These are phyloP conservation scores for Vachellia pachyceras DNA, from an alignment of 306 rosid species.

Conservation along the genomic window DNA sequence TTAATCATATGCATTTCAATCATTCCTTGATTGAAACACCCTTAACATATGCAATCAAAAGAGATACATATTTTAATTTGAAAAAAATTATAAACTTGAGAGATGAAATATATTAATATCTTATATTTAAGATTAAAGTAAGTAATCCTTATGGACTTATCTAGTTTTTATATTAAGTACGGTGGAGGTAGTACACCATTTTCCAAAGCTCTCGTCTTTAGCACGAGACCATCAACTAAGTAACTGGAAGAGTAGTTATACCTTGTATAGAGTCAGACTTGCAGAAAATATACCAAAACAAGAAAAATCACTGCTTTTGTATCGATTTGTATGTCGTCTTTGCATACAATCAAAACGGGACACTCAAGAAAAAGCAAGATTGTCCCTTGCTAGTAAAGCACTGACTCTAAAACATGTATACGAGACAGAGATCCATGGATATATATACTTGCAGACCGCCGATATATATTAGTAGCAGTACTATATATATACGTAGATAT, in stretches of 20 bases:
- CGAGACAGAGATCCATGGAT: constrained; percentile 34
- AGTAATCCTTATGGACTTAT: too few relatives aligned
- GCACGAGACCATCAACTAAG: not conserved
- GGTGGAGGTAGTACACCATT: not conserved
- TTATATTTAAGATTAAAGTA: too few relatives aligned
- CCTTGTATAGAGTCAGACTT: constrained; percentile 2
- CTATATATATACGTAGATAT: not conserved
- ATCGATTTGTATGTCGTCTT: constrained; percentile 15
- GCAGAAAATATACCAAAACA: constrained; percentile 1
- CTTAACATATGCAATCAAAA: too few relatives aligned
- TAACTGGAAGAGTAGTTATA: not conserved
- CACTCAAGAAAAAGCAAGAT: constrained; percentile 48
- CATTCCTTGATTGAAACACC: too few relatives aligned
- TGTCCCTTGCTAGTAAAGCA: constrained; percentile 32
- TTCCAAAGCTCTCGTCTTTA: not conserved
- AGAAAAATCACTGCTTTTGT: constrained; percentile 16
- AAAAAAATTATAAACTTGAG: too few relatives aligned
- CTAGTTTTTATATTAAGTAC: too few relatives aligned
- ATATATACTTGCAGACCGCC: constrained; percentile 25
- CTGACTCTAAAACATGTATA: constrained; percentile 4
- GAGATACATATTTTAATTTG: too few relatives aligned
- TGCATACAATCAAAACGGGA: constrained; percentile 40
- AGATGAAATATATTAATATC: too few relatives aligned
- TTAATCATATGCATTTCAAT: not conserved
- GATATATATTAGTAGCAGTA: not conserved